Evolutionary conservation across 176 grass and related monocot species (phyloP), one percentile per base, ranked within the genome.

Genomic region (Avena insularis): DNA sequence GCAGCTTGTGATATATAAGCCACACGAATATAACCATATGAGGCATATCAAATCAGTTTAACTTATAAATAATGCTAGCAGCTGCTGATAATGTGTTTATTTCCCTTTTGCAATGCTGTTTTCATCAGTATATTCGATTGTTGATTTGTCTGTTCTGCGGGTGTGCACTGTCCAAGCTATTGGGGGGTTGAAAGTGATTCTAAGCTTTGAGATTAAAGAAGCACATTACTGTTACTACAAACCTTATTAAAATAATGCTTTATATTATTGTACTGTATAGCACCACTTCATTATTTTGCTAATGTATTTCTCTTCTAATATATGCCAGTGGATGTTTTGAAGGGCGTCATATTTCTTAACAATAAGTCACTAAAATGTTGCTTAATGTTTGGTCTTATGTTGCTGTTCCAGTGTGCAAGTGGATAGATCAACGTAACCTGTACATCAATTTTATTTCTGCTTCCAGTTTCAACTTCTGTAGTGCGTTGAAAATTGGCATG

Each of bases 241-340:
- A 63, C 75, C 13, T 84, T 73, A n/a, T 62, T 19, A 71, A 88
- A 84, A 84, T 27, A 79, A 50, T 63, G 20, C 9, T 79, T n/a
- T 6, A 71, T 62, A 36, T 83, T 83, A 2, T 23, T 84, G 9
- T 71, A 63, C 43, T 64, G 64, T 63, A 53, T 23, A 49, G 27
- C 14, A 16, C 81, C 1, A 5, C 76, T 59, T 67, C 12, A 46
- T 19, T 73, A 55, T 75, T 66, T 77, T 83, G 79, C 59, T 17
- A 66, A 62, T 49, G 55, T 2, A 13, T 11, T 63, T 61, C 57
- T 43, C 4, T 54, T 65, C 54, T 19, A 48, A 62, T 80, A 45
- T 40, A 57, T 83, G 53, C 62, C 38, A 61, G 46, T 61, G 75
- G 19, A 71, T 79, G 63, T 88, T 84, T 70, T 27, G 59, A 71